phyloP scores from a whole-genome alignment of 208 protist species.

The Tritrichomonas foetus region DNA sequence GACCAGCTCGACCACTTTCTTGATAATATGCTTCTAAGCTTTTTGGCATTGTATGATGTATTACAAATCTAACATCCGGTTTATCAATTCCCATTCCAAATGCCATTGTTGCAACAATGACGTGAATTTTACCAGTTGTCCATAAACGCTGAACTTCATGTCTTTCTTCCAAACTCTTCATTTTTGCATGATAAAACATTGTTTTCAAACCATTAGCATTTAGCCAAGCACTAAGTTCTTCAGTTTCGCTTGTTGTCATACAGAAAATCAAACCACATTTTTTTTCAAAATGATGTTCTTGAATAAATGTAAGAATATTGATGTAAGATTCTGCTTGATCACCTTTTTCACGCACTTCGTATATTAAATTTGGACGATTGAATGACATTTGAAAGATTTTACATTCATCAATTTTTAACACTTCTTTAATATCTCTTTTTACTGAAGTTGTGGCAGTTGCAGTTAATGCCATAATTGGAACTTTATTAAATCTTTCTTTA shows the following conservation, averaged over 20 bases:
- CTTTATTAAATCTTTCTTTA: constrained; percentile 46
- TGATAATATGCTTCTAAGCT: constrained; percentile 59
- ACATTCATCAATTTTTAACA: constrained; percentile 44
- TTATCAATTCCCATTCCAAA: constrained; percentile 66
- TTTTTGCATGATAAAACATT: constrained; percentile 51
- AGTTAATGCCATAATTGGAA: constrained; percentile 62
- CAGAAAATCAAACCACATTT: constrained; percentile 50
- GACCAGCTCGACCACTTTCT: constrained; percentile 60
- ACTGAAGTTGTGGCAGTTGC: constrained; percentile 61
- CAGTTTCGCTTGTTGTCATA: constrained; percentile 47
- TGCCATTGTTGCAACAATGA: constrained; percentile 58
- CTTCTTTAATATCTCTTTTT: constrained; percentile 46
- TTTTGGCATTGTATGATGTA: constrained; percentile 61
- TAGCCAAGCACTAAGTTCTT: constrained; percentile 5
- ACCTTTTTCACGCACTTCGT: constrained; percentile 46
- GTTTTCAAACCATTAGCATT: constrained; percentile 19
- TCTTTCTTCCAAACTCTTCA: constrained; percentile 19
- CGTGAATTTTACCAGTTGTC: constrained; percentile 46
- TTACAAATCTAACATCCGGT: constrained; percentile 59
- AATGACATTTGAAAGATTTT: constrained; percentile 52
- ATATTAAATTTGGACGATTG: constrained; percentile 57
- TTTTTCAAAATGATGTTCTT: constrained; percentile 36
- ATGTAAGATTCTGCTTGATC: background rate
- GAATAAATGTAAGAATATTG: constrained; percentile 42
- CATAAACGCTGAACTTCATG: constrained; percentile 46